Conservation (phyloP, 176 grass and related monocot species). For the Otatea glauca region DNA sequence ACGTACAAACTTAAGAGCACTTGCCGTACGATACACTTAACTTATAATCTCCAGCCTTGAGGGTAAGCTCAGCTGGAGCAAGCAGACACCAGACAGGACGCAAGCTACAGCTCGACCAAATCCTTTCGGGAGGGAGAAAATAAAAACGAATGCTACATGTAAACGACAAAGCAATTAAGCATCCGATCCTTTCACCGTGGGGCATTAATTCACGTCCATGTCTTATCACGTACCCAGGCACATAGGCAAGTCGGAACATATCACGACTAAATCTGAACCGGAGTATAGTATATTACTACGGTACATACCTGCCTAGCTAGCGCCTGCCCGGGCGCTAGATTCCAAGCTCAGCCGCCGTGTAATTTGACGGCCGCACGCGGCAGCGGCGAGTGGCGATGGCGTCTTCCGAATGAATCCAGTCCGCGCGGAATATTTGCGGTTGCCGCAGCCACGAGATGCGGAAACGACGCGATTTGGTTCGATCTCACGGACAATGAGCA, state of each 20-base stretch:
- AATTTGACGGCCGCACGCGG: not conserved
- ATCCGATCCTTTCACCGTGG: not conserved
- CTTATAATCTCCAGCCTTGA: not conserved
- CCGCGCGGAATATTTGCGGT: not conserved
- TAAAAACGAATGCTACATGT: not conserved
- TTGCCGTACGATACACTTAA: constrained; percentile 40
- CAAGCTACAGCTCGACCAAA: not conserved
- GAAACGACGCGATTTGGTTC: not conserved
- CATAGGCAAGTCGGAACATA: not conserved
- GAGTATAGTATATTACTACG: not conserved
- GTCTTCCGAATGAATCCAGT: not conserved
- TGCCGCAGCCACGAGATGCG: not conserved
- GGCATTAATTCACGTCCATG: constrained; percentile 7
- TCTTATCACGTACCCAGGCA: not conserved
- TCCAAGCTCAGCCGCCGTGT: constrained; percentile 1
- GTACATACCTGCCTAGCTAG: constrained; percentile 19
- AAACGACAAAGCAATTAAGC: not conserved
- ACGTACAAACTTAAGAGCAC: not conserved
- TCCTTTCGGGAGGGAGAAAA: not conserved
- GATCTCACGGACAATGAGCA: not conserved
- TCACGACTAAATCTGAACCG: not conserved
- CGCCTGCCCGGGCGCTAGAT: constrained; percentile 22
- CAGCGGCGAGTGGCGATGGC: not conserved
- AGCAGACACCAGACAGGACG: constrained; percentile 15
- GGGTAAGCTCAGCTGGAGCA: not conserved